Conservation (phyloP, 1,284 basidiomycete species). For the Cystobasidiaceae sp. region DNA sequence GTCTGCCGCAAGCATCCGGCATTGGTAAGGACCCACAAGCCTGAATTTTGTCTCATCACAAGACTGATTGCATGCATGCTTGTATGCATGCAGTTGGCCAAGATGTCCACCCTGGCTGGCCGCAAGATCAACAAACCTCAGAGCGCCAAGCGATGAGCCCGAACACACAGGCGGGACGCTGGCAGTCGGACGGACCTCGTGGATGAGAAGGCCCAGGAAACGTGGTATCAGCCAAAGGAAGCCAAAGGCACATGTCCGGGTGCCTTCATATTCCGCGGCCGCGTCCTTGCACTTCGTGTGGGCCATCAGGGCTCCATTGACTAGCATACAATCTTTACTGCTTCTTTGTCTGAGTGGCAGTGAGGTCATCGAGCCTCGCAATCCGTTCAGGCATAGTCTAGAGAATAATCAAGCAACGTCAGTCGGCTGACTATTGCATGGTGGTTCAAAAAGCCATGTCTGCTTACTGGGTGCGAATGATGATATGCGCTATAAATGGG, state of each 20-base stretch:
- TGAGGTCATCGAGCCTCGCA: constrained; percentile 19
- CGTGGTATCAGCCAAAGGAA: too few species aligned
- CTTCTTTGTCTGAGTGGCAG: constrained; percentile 8
- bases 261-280: too few species aligned
- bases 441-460: not conserved
- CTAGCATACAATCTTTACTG: not conserved
- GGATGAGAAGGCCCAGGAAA: too few species aligned
- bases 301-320: not conserved
- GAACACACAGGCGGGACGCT: too few species aligned
- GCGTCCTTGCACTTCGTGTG: too few species aligned
- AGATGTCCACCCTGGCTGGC: too few species aligned
- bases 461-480: constrained; percentile 29
- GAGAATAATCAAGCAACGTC: not conserved
- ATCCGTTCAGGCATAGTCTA: constrained; percentile 30
- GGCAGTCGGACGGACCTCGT: too few species aligned
- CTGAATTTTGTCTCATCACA: not conserved
- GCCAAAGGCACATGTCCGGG: too few species aligned
- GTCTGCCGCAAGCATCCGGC: constrained; percentile 24
- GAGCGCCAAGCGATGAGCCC: too few species aligned
- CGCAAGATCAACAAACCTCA: too few species aligned
- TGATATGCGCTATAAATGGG: constrained; percentile 26
- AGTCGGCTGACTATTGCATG: not conserved
- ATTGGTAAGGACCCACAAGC: not conserved
- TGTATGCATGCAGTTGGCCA: too few species aligned
- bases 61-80: too few species aligned